Evolutionary conservation across 768 basidiomycete species (phyloP).

Genomic region (Lactarius hengduanensis): DNA sequence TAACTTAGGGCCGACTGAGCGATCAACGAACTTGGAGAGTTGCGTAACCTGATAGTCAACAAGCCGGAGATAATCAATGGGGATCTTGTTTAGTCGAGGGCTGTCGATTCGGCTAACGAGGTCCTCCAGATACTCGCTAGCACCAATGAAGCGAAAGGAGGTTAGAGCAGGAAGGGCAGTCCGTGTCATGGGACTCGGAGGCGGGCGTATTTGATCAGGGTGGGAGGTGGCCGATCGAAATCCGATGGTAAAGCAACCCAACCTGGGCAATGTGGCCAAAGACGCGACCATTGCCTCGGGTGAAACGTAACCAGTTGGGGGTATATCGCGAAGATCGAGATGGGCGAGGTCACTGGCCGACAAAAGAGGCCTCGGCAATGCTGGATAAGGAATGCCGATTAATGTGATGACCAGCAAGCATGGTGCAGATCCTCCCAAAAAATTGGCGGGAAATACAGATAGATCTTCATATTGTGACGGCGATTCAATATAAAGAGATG

Average conservation of each 20-base stretch:
- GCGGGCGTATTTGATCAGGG: neutral
- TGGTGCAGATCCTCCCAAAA: constrained; percentile 59
- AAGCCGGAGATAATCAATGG: no score
- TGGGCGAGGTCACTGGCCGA: neutral
- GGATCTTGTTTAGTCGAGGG: no score
- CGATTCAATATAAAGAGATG: neutral
- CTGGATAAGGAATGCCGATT: constrained; percentile 56
- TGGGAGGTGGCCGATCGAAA: neutral
- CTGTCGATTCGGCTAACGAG: no score
- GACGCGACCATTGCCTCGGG: neutral
- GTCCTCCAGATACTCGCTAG: no score
- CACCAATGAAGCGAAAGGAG: no score
- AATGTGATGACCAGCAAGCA: constrained; percentile 54
- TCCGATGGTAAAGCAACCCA: neutral
- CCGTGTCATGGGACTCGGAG: neutral
- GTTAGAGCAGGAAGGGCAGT: no score
- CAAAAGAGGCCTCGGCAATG: neutral
- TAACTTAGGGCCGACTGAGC: no score
- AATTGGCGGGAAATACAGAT: neutral
- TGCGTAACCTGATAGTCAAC: no score
- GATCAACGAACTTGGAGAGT: no score
- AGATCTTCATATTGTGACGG: neutral
- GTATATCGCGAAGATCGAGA: neutral
- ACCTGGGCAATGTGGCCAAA: neutral
- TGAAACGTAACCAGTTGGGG: neutral